Conservation (phyloP, 73 alveolate genomes). For the Blepharisma stoltei region DNA sequence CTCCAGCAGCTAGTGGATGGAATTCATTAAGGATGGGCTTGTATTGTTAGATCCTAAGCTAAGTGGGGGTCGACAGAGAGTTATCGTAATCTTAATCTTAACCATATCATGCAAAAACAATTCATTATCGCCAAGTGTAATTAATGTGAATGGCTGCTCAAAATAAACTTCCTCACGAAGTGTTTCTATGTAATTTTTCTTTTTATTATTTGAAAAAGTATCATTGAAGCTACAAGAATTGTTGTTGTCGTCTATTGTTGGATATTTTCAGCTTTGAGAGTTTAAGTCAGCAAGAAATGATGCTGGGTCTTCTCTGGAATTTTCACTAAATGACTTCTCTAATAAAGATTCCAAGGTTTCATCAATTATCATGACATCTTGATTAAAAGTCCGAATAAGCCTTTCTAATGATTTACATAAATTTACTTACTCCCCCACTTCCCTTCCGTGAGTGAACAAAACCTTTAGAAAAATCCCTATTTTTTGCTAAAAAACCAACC, state of each 20-base stretch:
- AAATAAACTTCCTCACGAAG: constrained; percentile 16
- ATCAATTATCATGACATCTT: constrained; percentile 2
- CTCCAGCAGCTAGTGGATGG: too few relatives aligned
- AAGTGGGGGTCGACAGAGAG: too few relatives aligned
- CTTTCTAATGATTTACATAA: too few relatives aligned
- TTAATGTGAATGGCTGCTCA: constrained; percentile 23
- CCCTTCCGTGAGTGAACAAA: too few relatives aligned
- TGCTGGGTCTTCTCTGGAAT: neutral
- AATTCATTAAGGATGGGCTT: too few relatives aligned
- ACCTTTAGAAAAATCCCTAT: too few relatives aligned
- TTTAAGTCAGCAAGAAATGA: constrained; percentile 21
- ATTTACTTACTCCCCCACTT: too few relatives aligned
- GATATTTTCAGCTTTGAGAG: constrained; percentile 10
- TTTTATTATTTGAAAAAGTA: neutral
- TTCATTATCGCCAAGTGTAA: neutral
- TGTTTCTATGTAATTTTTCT: neutral
- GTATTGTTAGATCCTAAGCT: too few relatives aligned
- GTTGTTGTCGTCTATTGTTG: constrained; percentile 20
- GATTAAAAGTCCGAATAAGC: neutral
- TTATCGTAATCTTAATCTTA: too few relatives aligned
- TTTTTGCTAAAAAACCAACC: too few relatives aligned
- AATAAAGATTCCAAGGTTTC: constrained; percentile 25
- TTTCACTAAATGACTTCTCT: constrained; percentile 21
- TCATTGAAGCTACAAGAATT: constrained; percentile 17
- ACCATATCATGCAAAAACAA: neutral